Evolutionary conservation across 2,329 filamentous ascomycete genomes (phyloP), one percentile per base, ranked within the genome.

Genomic region (Curvularia hawaiiensis): DNA sequence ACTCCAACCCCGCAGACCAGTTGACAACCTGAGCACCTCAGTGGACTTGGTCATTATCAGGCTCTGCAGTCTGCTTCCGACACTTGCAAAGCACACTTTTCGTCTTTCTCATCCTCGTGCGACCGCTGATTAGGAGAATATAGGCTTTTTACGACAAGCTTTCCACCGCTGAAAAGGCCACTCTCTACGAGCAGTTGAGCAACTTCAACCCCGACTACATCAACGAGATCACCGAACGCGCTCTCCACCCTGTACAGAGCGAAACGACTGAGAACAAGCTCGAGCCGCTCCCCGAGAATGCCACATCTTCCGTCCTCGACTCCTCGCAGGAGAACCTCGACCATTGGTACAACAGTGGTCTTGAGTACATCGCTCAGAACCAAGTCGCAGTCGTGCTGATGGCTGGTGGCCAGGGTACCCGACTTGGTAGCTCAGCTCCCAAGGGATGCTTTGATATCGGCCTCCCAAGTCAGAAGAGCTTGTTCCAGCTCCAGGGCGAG

Each of bases 361-460:
- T 91, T 62, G 81, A 86, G 68, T 76, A 88, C 69, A 88, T 90
- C 62, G 84, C 87, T 7, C 80, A 87, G 65, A 89, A 89, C 78
- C 85, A 88, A 73, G 88, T 90, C 46, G 88, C 87, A 31, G 95
- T 99, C 18, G 92, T 99, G 50, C 85, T 99, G 71, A 96, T 99
- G 91, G 95, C 95, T 57, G 95, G 95, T 74, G 95, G 95, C 33
- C 95, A 99, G 81, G 95, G 95, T 63, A 99, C 95, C 61, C 87
- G 95, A 61, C 82, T 99, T 63, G 95, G 95, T 67, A 97, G 92
- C 83, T 95, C 92, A 56, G 94, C 89, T 18, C 95, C 95, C 66
- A 99, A 99, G 83, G 95, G 95, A 56, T 98, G 94, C 85, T 99
- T 91, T 79, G 89, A 99, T 75, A 98, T 99, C 77, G 92, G 92